These are phyloP conservation scores for Gaertneriomyces semiglobifer DNA, from an alignment of 192 early-diverging fungal species.

Conservation along the genomic window DNA sequence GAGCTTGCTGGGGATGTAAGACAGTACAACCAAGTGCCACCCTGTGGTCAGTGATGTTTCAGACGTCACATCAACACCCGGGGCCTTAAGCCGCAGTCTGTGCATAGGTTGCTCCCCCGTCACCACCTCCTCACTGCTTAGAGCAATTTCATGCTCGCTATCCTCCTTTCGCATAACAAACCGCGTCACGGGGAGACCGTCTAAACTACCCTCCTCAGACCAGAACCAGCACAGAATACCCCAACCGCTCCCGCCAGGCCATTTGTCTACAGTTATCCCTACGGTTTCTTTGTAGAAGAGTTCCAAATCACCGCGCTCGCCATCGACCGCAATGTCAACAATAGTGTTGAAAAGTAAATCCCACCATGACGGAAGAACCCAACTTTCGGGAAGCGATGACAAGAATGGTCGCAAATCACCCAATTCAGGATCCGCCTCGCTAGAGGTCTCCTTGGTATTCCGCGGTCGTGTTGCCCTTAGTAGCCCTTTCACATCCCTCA, in stretches of 20 bases:
- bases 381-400: neutral
- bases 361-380: conserved; percentile 35
- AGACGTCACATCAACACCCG: too few relatives aligned
- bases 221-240: conserved; percentile 39
- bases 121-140: too few relatives aligned
- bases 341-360: conserved; percentile 32
- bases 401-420: too few relatives aligned
- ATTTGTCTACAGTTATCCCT: conserved; percentile 37
- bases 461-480: too few relatives aligned
- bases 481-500: too few relatives aligned
- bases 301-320: conserved; percentile 40
- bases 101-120: too few relatives aligned
- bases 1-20: conserved; percentile 34
- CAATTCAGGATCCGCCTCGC: too few relatives aligned
- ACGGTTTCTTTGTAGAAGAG: conserved; percentile 40
- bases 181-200: too few relatives aligned
- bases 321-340: conserved; percentile 27
- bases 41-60: neutral
- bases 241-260: conserved; percentile 35
- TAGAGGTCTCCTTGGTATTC: too few relatives aligned
- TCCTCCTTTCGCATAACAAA: too few relatives aligned
- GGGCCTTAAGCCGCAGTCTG: too few relatives aligned
- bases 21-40: conserved; percentile 42
- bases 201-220: conserved; percentile 16
- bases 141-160: too few relatives aligned